A percentile compares a stretch with the other conserved stretches of the same genome.
phyloP scores from a whole-genome alignment of 2,329 filamentous ascomycete genomes.

The Eurotiales sp. region DNA sequence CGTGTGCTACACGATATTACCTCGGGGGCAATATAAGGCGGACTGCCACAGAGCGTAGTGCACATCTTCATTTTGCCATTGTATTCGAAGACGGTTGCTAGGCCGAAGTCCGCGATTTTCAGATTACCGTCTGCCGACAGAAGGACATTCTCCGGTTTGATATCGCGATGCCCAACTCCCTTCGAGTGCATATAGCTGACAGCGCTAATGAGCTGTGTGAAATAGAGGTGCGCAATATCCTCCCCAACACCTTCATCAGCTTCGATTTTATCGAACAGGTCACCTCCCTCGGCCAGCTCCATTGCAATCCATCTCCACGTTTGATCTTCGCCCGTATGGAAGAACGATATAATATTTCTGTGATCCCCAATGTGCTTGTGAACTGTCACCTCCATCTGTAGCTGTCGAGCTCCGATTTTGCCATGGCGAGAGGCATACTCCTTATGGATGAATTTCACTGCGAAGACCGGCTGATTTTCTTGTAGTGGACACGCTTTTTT shows the following conservation, averaged over 20 bases:
- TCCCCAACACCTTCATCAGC: constrained; percentile 92
- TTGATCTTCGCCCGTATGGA: constrained; percentile 77
- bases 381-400: constrained; percentile 85
- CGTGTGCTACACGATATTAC: constrained; percentile 60
- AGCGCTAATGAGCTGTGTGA: constrained; percentile 82
- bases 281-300: constrained; percentile 92
- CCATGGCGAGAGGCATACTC: constrained; percentile 87
- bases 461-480: constrained; percentile 71
- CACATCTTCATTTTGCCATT: constrained; percentile 78
- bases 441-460: constrained; percentile 98
- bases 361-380: constrained; percentile 87
- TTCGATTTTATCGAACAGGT: constrained; percentile 99
- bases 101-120: constrained; percentile 94
- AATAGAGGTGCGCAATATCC: constrained; percentile 95
- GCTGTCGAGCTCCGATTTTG: constrained; percentile 81
- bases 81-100: constrained; percentile 90
- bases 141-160: constrained; percentile 94
- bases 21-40: constrained; percentile 95
- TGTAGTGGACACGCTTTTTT: constrained; percentile 84
- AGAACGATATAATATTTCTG: constrained; percentile 90
- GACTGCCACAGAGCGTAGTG: constrained; percentile 88
- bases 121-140: constrained; percentile 78
- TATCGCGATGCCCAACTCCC: constrained; percentile 86
- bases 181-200: constrained; percentile 95
- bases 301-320: constrained; percentile 97